phyloP scores from a whole-genome alignment of 148 eudicot species.

The Polygonum aviculare region DNA sequence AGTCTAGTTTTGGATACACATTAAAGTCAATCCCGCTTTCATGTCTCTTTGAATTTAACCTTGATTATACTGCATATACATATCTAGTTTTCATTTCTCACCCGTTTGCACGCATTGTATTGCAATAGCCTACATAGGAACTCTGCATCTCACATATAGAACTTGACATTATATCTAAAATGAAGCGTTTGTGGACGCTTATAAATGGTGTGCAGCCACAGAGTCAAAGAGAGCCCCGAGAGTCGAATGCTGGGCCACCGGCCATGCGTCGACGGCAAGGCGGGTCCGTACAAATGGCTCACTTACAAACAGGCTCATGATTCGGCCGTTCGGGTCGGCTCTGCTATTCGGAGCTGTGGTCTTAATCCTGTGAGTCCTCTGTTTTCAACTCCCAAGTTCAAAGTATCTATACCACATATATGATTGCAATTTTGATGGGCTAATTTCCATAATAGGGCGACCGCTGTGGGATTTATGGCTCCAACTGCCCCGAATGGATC shows the following conservation, averaged over 20 bases:
- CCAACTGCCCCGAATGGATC: conserved; percentile 86
- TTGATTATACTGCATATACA: too few relatives aligned
- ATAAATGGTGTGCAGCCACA: conserved; percentile 36
- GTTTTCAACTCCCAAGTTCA: not conserved
- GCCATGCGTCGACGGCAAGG: conserved; percentile 58
- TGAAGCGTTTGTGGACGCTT: too few relatives aligned
- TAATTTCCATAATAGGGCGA: conserved; percentile 37
- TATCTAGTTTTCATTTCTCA: too few relatives aligned
- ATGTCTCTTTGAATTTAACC: too few relatives aligned
- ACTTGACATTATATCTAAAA: too few relatives aligned
- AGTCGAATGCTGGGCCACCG: conserved; percentile 77
- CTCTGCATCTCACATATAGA: too few relatives aligned
- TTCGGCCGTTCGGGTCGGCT: conserved; percentile 42
- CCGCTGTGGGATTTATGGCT: conserved; percentile 83
- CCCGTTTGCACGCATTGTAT: too few relatives aligned
- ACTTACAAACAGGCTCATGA: conserved; percentile 54
- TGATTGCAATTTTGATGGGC: not conserved
- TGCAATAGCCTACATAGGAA: too few relatives aligned
- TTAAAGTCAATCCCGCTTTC: too few relatives aligned
- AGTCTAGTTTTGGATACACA: too few relatives aligned
- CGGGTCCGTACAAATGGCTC: conserved; percentile 62
- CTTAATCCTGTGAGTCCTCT: conserved; percentile 59
- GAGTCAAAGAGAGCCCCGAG: conserved; percentile 48
- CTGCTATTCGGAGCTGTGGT: conserved; percentile 57
- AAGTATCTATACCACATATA: not conserved